These are phyloP conservation scores for Dactylellina sp. DNA, from an alignment of 2,329 filamentous ascomycete genomes.

Conservation along the genomic window DNA sequence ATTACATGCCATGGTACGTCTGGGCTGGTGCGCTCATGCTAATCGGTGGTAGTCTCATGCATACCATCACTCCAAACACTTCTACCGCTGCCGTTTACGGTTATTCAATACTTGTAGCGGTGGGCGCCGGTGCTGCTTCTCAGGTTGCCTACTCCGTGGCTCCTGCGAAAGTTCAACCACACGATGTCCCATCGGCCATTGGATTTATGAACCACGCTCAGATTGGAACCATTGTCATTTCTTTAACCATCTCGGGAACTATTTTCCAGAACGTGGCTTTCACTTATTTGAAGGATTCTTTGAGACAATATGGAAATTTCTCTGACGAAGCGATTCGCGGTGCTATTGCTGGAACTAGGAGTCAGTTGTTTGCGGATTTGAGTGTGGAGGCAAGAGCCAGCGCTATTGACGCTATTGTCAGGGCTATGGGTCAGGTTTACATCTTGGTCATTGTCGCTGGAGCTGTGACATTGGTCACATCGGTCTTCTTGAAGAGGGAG, in stretches of 20 bases:
- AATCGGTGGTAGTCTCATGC: constrained; percentile 60
- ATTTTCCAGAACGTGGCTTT: constrained; percentile 64
- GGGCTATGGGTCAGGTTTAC: constrained; percentile 62
- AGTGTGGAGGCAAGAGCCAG: constrained; percentile 57
- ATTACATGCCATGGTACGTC: constrained; percentile 65
- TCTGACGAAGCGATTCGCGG: constrained; percentile 59
- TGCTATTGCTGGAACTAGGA: constrained; percentile 60
- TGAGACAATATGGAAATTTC: constrained; percentile 60
- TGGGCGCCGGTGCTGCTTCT: constrained; percentile 64
- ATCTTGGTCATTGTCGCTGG: constrained; percentile 62
- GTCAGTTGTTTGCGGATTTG: constrained; percentile 51
- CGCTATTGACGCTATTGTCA: constrained; percentile 62
- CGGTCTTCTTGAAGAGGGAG: constrained; percentile 63
- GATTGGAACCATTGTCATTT: constrained; percentile 63
- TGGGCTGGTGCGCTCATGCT: constrained; percentile 62
- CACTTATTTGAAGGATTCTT: constrained; percentile 60
- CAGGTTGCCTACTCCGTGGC: constrained; percentile 64
- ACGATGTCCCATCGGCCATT: constrained; percentile 62
- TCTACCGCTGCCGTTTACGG: constrained; percentile 62
- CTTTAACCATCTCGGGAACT: constrained; percentile 63
- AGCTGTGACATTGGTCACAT: constrained; percentile 61
- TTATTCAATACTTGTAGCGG: constrained; percentile 64
- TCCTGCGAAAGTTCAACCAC: constrained; percentile 62
- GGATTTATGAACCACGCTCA: constrained; percentile 64
- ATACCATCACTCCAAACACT: constrained; percentile 60